Base-by-base conservation (phyloP, 768 basidiomycete species). In the Kwoniella sp. region DNA sequence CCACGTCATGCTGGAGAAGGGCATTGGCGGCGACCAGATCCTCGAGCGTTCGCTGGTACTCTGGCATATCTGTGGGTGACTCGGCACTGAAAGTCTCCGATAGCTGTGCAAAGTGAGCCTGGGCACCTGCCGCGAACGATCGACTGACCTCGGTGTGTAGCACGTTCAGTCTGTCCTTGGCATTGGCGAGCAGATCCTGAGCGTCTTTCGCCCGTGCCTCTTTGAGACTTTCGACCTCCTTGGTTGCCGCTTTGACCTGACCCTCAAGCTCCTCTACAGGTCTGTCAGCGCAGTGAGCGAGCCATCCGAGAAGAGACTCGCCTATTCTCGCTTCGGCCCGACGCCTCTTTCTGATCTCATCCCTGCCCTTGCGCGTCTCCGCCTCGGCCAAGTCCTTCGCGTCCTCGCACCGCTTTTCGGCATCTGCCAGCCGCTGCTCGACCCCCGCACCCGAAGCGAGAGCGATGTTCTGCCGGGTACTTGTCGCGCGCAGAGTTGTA, bases 21-120 rank as follows among this genome's bases (percentile, higher is more conserved):
- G 91, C 87, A 62, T 90, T 93, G 63, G 88, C 87, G 28, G 83
- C 82, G 7, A 91, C 89, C 26, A 93, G 78, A n/a, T 84, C 83
- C 69, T 89, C 88, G 12, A 95, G 76, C 11, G 90, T 83, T n/a
- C 56, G 43, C 31, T 70, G 70, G 22, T 69, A 64, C 50, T 68
- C 67, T 5, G 71, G 62, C 37, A 51, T 57, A 23, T 66, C 69
- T 5, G 62, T 41, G 14, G 67, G 62, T 10, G 38, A 44, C 3
- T 62, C 61, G 17, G 62, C 39, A 1, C 37, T 46, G 53, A 67
- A 70, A 9, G 68, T 70, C 32, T 62, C 60, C 2, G 65, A 67
- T 9, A 70, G 46, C 61, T 64, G 45, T 14, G n/a, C n/a, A n/a
- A n/a, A n/a, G n/a, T n/a, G 33, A 31, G 11, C 47, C 36, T 32